Conservation (phyloP, 768 basidiomycete genomes). For the Kwoniella shandongensis region DNA sequence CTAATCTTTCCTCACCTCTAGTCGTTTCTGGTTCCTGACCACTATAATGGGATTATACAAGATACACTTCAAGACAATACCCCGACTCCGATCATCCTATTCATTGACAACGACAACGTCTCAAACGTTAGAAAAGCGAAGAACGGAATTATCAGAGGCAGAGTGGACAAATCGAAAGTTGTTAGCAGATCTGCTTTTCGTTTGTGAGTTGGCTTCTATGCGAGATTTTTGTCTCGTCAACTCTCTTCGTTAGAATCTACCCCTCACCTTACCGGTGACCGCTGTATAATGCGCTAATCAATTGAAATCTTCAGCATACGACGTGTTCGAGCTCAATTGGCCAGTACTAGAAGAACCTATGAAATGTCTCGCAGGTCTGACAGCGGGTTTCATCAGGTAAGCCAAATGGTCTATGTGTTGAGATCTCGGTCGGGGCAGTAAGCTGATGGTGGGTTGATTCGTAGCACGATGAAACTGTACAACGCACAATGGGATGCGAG, state of each 20-base stretch:
- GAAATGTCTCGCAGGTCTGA: slow-evolving; percentile 41
- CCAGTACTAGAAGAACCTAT: slow-evolving; percentile 40
- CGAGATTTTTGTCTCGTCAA: too few relatives aligned
- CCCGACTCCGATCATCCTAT: slow-evolving; percentile 16
- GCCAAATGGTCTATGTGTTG: neutral
- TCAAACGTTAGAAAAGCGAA: neutral
- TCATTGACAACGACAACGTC: neutral
- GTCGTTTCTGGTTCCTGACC: slow-evolving; percentile 47
- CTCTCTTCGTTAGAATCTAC: neutral
- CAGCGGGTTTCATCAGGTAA: slow-evolving; percentile 41
- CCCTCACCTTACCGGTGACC: too few relatives aligned
- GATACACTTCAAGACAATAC: slow-evolving; percentile 36
- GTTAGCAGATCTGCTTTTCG: slow-evolving; percentile 42
- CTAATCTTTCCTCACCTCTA: slow-evolving; percentile 6
- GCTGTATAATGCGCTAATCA: too few relatives aligned
- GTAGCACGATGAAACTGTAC: slow-evolving; percentile 40
- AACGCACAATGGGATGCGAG: slow-evolving; percentile 35
- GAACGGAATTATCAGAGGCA: slow-evolving; percentile 24
- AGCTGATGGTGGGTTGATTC: neutral
- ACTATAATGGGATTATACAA: slow-evolving; percentile 44
- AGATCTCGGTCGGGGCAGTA: neutral
- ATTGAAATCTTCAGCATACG: slow-evolving; percentile 33
- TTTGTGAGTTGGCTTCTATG: slow-evolving; percentile 45
- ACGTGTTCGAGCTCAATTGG: slow-evolving; percentile 39
- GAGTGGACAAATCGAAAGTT: slow-evolving; percentile 43